These are phyloP conservation scores for Biscutella auriculata DNA, from an alignment of 441 rosid species.

Conservation along the genomic window DNA sequence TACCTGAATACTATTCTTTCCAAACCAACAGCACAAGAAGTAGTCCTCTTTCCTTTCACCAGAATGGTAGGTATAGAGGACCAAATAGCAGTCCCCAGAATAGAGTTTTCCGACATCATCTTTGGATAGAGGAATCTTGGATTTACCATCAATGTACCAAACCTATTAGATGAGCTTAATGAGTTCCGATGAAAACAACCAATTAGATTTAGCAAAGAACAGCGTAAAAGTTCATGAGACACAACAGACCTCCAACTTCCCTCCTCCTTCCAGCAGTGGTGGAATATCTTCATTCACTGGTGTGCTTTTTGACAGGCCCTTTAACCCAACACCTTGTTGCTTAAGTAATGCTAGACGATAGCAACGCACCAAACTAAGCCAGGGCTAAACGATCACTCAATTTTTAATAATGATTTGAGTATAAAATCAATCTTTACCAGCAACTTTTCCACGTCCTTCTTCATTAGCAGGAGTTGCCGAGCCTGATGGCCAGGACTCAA, in stretches of 20 bases:
- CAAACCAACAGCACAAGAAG: slow-evolving; percentile 88
- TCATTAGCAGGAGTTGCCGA: slow-evolving; percentile 67
- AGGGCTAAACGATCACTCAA: neutral
- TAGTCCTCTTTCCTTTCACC: slow-evolving; percentile 98
- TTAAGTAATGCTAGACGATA: slow-evolving; percentile 65
- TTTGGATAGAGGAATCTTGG: slow-evolving; percentile 60
- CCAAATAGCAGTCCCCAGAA: slow-evolving; percentile 89
- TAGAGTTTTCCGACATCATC: slow-evolving; percentile 91
- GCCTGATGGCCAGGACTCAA: slow-evolving; percentile 94
- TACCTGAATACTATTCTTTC: slow-evolving; percentile 86
- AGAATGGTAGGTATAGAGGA: slow-evolving; percentile 75
- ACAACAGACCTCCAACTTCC: slow-evolving; percentile 83
- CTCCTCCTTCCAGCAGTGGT: slow-evolving; percentile 93
- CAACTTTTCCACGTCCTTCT: slow-evolving; percentile 99
- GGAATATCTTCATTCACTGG: slow-evolving; percentile 87
- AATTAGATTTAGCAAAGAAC: neutral
- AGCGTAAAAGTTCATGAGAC: slow-evolving; percentile 14
- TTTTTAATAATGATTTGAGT: slow-evolving; percentile 7
- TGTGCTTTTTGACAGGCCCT: slow-evolving; percentile 65
- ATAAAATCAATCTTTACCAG: slow-evolving; percentile 40
- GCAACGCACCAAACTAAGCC: slow-evolving; percentile 12
- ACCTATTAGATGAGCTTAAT: slow-evolving; percentile 38
- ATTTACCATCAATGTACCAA: slow-evolving; percentile 78
- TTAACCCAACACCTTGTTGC: slow-evolving; percentile 93
- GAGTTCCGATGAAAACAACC: neutral